Base-by-base conservation (phyloP, 2,329 filamentous ascomycete species). In the Ceratocystis ficicola region DNA sequence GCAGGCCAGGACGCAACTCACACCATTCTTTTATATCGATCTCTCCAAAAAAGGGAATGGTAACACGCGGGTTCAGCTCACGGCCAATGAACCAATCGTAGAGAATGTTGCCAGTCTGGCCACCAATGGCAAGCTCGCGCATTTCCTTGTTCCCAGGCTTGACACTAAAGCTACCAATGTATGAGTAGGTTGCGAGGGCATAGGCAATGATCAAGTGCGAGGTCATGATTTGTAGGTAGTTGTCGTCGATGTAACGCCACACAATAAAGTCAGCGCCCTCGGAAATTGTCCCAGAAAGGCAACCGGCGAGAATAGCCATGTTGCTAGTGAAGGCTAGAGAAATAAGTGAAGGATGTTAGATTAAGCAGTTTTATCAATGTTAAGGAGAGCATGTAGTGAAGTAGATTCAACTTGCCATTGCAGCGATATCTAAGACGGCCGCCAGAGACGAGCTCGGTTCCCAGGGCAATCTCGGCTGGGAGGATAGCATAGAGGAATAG, bases 71-170 rank as follows among this genome's bases (percentile, higher is more conserved):
- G 76, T 97, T 97, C 68, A 97, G 85, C 75, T 97, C 93, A 32
- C 93, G 89, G 22, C 93, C 93, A 70, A 97, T 96, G 77, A 91
- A 97, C 85, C 90, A 97, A 76, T 97, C 93, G 75, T 97, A 96
- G 46, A 96, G 76, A 69, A 90, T 77, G 75, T 95, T 96, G 67
- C 91, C 92, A 1, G 85, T 86, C 72, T 88, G 83, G 17, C 91
- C 92, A 55, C 92, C 91, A 1, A 84, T 83, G 0, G 92, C 92
- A 6, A 97, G 81, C 74, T 94, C 86, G 50, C 92, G 88, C 69
- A 83, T 78, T 61, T 87, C 81, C 12, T 81, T 78, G 73, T 95
- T 90, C 55, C 83, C 85, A n/a, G 84, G 76, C 74, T 89, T 88
- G 69, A 96, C 88, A 64, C 81, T 81, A 78, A 96, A 96, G 73